Conservation (phyloP, 2,329 filamentous ascomycete genomes). For the Metarhizium anisopliae region DNA sequence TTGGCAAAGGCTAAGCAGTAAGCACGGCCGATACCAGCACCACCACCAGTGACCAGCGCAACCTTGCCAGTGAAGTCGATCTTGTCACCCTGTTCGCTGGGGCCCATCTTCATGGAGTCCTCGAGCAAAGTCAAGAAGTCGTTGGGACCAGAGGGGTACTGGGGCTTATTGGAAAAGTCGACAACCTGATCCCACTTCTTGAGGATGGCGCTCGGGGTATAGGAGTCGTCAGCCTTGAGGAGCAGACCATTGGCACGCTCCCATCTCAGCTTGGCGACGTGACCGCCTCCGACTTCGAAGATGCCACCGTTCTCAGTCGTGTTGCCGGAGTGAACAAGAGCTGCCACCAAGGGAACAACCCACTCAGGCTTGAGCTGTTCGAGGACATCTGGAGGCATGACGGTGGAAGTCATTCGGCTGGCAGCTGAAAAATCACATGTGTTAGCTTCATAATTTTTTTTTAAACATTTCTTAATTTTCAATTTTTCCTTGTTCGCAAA, state of each 20-base stretch:
- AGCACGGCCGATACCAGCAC: slow-evolving; percentile 81
- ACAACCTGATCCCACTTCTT: slow-evolving; percentile 83
- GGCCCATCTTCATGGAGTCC: slow-evolving; percentile 67
- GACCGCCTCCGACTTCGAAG: slow-evolving; percentile 88
- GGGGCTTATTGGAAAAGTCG: slow-evolving; percentile 66
- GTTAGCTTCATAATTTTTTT: background rate
- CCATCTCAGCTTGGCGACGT: slow-evolving; percentile 90
- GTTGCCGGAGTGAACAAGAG: slow-evolving; percentile 79
- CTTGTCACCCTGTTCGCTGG: slow-evolving; percentile 63
- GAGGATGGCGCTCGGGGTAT: slow-evolving; percentile 81
- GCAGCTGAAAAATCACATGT: slow-evolving; percentile 48
- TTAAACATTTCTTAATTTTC: too few species aligned
- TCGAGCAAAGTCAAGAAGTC: slow-evolving; percentile 85
- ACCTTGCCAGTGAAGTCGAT: slow-evolving; percentile 79
- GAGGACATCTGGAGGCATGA: slow-evolving; percentile 91
- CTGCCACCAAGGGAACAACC: slow-evolving; percentile 88
- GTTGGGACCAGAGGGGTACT: slow-evolving; percentile 75
- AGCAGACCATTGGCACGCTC: slow-evolving; percentile 84
- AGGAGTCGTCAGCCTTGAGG: slow-evolving; percentile 77
- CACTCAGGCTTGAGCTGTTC: slow-evolving; percentile 82
- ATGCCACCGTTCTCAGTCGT: slow-evolving; percentile 76
- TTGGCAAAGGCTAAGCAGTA: slow-evolving; percentile 86
- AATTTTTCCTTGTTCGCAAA: slow-evolving; percentile 3
- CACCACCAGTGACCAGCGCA: slow-evolving; percentile 78
- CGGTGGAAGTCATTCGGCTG: slow-evolving; percentile 88